Conservation (phyloP, 2,329 filamentous ascomycete genomes). For the Trichoderma pleuroti region DNA sequence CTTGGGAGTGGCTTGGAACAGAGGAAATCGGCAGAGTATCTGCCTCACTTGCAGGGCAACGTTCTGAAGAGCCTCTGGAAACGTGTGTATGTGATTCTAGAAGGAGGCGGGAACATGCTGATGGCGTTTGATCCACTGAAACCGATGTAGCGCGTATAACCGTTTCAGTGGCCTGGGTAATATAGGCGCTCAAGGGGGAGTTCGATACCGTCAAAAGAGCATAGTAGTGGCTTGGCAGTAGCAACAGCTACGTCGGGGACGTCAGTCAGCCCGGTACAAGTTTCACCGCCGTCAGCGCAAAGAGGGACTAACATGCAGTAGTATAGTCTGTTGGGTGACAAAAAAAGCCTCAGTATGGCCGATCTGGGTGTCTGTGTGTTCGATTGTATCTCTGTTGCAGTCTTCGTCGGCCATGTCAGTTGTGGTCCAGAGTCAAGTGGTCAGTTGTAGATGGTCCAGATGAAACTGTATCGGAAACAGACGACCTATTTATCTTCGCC, state of each 20-base stretch:
- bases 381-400: no score
- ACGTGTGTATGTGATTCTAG: not conserved
- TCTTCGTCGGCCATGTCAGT: not conserved
- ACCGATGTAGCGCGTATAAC: no score
- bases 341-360: no score
- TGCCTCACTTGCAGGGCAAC: not conserved
- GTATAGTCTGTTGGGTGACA: not conserved
- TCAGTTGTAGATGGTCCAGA: not conserved
- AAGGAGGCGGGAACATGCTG: not conserved
- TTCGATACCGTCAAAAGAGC: not conserved
- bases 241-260: not conserved
- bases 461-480: not conserved
- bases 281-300: not conserved
- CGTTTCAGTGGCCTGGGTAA: no score
- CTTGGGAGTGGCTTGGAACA: not conserved
- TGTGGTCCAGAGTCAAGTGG: not conserved
- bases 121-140: not conserved
- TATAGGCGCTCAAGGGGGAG: no score
- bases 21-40: not conserved
- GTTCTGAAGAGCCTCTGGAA: not conserved
- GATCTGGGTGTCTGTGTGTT: no score
- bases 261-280: not conserved
- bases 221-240: not conserved
- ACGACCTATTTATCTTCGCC: not conserved
- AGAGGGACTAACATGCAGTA: not conserved